phyloP scores from a whole-genome alignment of 2,329 filamentous ascomycete genomes.

The Xylariales sp. region DNA sequence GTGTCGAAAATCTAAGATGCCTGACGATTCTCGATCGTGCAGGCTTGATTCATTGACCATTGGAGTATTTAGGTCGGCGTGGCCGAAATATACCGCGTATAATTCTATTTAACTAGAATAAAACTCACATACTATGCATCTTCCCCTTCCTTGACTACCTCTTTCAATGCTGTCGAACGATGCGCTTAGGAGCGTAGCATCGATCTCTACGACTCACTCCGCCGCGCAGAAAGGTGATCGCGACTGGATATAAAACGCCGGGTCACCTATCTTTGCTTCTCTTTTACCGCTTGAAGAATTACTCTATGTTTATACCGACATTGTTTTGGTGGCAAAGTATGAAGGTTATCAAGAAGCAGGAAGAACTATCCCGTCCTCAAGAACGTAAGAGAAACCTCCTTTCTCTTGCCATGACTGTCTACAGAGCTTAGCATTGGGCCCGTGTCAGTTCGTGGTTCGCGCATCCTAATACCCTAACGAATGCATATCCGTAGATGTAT shows the following conservation, averaged over 20 bases:
- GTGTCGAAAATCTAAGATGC: background rate
- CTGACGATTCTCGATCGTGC: background rate
- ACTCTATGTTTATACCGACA: background rate
- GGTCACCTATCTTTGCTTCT: background rate
- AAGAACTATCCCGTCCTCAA: background rate
- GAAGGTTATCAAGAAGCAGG: background rate
- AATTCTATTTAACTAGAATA: too few species aligned
- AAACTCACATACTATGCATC: background rate
- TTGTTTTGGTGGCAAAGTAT: background rate
- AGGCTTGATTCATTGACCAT: background rate
- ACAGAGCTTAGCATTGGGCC: background rate
- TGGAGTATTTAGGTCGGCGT: background rate
- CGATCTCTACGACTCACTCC: background rate
- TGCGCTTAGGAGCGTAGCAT: background rate
- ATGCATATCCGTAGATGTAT: background rate
- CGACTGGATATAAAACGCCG: background rate
- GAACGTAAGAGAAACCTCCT: background rate
- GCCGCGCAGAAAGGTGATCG: background rate
- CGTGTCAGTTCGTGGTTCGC: background rate
- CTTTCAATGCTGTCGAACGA: background rate
- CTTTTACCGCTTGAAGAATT: background rate
- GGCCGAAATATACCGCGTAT: background rate
- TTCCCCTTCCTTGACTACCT: background rate
- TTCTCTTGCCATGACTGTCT: background rate
- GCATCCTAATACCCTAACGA: background rate